Evolutionary conservation across 768 basidiomycete genomes (phyloP), one percentile per base, ranked within the genome.

Genomic region (Lepiota venenata): DNA sequence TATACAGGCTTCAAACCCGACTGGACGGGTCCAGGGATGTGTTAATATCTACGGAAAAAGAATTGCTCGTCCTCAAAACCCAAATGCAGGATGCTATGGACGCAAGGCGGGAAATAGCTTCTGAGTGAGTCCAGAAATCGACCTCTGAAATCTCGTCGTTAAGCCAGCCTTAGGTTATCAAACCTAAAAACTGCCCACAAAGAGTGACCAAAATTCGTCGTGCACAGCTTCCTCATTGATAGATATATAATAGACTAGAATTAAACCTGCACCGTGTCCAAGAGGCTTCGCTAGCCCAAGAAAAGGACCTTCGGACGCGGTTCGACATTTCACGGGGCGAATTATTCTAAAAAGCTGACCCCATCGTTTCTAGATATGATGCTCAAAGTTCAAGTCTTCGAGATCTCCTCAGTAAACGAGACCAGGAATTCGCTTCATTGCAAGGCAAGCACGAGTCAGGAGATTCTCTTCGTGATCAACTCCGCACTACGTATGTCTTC

Each of bases 391-490:
- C 64, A 14, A 56, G 57, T 8, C 43, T 64, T 7, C 67, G 67
- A 50, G 62, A 65, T 15, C 41, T 60, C 7, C 61, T 67, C 47
- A 64, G 63, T 37, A 37, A 57, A 14, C 60, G 62, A 1, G 66
- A 70, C 16, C 65, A 65, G 32, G 69, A 70, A 8, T 56, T 65
- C 20, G 35, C 58, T 4, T 35, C 52, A 0, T 36, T 64, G 10
- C 67, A 61, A 44, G 47, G 56, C 1, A 66, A 68, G 11, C 32
- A 62, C 15, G 61, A 62, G 36, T 54, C 59, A 7, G 52, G 54
- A 4, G 50, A 58, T 20, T 49, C 54, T 16, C 45, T 60, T 9
- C 44, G 43, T 14, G 42, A 47, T 9, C 59, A 55, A 25, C 48
- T 60, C 21, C 44, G 48, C 20, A 44, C 41, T 14, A 12, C 40